Base-by-base conservation (phyloP, 345 rosid species). In the Rhizophora apiculata region DNA sequence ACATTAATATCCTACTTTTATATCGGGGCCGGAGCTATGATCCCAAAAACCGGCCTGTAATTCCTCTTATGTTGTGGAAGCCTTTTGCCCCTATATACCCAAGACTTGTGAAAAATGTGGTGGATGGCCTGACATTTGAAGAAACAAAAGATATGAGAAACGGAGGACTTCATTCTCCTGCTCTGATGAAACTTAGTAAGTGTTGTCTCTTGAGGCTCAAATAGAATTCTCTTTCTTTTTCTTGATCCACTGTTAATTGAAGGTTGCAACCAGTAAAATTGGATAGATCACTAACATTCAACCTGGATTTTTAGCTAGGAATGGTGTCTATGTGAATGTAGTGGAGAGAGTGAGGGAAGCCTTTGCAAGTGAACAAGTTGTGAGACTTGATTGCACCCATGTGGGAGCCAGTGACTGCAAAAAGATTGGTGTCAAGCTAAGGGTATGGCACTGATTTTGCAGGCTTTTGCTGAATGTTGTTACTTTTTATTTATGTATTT, bases 1-100 rank as follows among this genome's bases (percentile, higher is more conserved):
- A 85, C 68, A 85, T 88, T 63, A 89, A 91, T 82, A 65, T 94
- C 29, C 81, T 91, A 27, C 80, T 94, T 76, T 73, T 94, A 72
- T 88, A 84, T 65, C 79, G 97, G 4, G 97, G 97, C 55, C 81
- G 91, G 68, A 82, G 88, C 58, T 91, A 89, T 81, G 91, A 89
- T 79, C 86, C 90, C 6, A 79, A 85, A 75, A 84, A 74, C 63
- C 83, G 89, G 39, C 90, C 91, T 22, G 77, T 80, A 27, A 74
- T 91, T 70, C 98, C 98, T 60, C 81, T 85, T 64, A 91, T 89
- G 97, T 72, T 94, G 18, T 94, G 98, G 98, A 93, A 86, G 85
- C 97, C 98, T 49, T 87, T 88, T 79, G 79, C 89, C 9, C 98
- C 97, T 4, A 89, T 93, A 73, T 93, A 86, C 69, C 95, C 90